A percentile compares a stretch with the other conserved stretches of the same genome.
These are phyloP conservation scores for Marchantia polymorpha DNA, from an alignment of 225 moss, liverwort and hornwort genomes.

Conservation along the genomic window DNA sequence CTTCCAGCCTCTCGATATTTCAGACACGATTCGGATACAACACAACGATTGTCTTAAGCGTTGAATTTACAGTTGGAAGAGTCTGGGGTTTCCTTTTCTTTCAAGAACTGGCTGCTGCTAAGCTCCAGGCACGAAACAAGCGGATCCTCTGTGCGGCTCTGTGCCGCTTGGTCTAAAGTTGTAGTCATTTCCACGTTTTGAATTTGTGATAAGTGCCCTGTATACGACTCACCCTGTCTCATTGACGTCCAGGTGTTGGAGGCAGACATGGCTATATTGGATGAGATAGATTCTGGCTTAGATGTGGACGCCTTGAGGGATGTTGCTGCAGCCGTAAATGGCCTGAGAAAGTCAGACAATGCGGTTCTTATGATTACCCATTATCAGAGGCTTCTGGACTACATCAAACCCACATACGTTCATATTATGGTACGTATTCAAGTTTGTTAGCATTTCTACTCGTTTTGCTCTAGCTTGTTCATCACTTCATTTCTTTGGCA, in stretches of 20 bases:
- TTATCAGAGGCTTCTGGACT: conserved; percentile 92
- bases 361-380: conserved; percentile 96
- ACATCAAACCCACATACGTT: conserved; percentile 80
- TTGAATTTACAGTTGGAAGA: no score
- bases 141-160: no score
- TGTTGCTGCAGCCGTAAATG: conserved; percentile 81
- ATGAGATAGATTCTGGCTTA: conserved; percentile 96
- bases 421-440: conserved; percentile 75
- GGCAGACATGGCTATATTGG: conserved; percentile 95
- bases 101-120: no score
- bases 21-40: no score
- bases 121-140: no score
- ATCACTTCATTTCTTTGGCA: background rate
- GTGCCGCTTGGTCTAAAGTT: no score
- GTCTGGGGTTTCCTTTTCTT: no score
- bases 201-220: no score
- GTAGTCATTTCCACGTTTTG: no score
- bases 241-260: conserved; percentile 71
- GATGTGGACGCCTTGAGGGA: conserved; percentile 92
- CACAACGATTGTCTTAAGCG: no score
- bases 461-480: background rate
- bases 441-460: background rate
- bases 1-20: no score
- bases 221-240: background rate
- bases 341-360: conserved; percentile 64